Base-by-base conservation (phyloP, 352 stramenopile genomes). In the Globisporangium uncinulatum region DNA sequence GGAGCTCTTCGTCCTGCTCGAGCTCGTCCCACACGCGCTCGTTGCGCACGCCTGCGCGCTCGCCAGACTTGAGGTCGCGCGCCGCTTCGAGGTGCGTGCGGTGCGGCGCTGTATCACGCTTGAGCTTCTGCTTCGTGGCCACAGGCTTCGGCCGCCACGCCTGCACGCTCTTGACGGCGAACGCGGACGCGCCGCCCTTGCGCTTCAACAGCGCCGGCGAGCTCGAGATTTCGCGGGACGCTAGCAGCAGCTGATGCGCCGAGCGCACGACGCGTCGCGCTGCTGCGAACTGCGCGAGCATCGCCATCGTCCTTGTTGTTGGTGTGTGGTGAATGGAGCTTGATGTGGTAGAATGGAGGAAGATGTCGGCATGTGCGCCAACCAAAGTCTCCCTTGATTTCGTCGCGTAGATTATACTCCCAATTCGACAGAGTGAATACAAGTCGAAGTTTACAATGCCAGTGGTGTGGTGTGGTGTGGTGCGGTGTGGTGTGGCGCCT, bases 61-160 rank as follows among this genome's bases (percentile, higher is more conserved):
- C 61, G 5, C 56, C 49, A 7, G 36, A 65, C 61, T 86, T 79
- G 50, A 84, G 63, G 11, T 75, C 63, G 51, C 69, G 73, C 61
- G 65, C 75, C 49, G 67, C 67, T 46, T 88, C 74, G 6, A 79
- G 21, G 52, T 86, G 76, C 20, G 73, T 78, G 48, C 79, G 76
- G 65, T 87, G 75, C 49, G 77, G 77, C 48, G 66, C 65, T 13
- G 58, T 49, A 58, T 79, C 65, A n/a, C 71, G 73, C 66, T 88
- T 89, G 31, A 89, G 70, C 65, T 89, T 88, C 58, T 88, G 61
- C 44, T 90, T 88, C 15, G 68, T 90, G 46, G 82, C 81, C 51
- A 70, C 67, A 10, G 65, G 59, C 46, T 74, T 71, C 49, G 79
- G 78, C 44, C 67, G 65, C 61, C 74, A 81, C 61, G 41, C n/a